Evolutionary conservation across 176 grass and related monocot species (phyloP).

Genomic region (Oryza punctata): DNA sequence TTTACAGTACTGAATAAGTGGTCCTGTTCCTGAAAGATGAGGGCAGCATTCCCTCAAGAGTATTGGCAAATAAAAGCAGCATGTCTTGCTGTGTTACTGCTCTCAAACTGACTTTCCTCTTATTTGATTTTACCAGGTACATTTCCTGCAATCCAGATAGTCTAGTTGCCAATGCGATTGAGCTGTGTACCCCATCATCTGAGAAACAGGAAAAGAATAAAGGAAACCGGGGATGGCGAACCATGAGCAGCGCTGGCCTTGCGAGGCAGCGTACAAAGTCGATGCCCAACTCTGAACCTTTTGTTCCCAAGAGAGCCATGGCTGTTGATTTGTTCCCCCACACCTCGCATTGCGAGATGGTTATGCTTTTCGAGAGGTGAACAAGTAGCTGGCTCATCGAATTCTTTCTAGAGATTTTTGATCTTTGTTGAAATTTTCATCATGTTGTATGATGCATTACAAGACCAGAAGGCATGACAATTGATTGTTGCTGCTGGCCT

Average conservation of each 20-base stretch:
- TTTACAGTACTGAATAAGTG: neutral
- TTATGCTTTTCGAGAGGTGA: constrained; percentile 94
- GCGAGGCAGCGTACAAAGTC: constrained; percentile 80
- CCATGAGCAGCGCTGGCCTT: constrained; percentile 77
- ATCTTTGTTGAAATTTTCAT: constrained; percentile 7
- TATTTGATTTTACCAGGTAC: constrained; percentile 53
- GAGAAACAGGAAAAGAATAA: constrained; percentile 75
- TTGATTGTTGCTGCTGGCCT: neutral
- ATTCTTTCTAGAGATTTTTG: constrained; percentile 11
- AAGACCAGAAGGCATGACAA: neutral
- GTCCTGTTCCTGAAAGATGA: neutral
- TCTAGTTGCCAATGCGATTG: constrained; percentile 86
- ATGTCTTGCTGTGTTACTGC: neutral
- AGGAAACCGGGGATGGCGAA: constrained; percentile 69
- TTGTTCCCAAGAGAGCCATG: constrained; percentile 81
- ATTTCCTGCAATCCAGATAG: constrained; percentile 97
- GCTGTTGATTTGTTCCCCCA: constrained; percentile 96
- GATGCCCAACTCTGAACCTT: constrained; percentile 86
- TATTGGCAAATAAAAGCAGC: neutral
- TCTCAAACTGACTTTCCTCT: neutral
- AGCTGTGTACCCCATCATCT: constrained; percentile 87
- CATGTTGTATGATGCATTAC: constrained; percentile 14
- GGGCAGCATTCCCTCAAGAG: neutral
- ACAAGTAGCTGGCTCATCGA: neutral
- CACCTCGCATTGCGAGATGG: constrained; percentile 86